These are phyloP conservation scores for Coccomyxa sp. DNA, from an alignment of 139 green algal genomes.

Conservation along the genomic window DNA sequence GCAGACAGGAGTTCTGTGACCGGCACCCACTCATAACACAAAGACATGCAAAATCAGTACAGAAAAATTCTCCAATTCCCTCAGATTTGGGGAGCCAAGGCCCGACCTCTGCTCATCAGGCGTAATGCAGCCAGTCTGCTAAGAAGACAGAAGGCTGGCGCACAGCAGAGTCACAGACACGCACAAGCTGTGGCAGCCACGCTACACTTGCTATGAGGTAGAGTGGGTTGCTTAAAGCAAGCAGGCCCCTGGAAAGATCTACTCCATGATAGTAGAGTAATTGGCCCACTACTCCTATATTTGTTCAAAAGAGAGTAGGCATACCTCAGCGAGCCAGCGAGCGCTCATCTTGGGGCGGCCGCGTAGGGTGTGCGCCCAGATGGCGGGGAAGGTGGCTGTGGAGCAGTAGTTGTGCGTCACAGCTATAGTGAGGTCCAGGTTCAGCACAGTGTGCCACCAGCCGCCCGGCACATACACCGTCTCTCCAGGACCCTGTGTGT, in stretches of 20 bases:
- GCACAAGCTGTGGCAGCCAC: too few species aligned
- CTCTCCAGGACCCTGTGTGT: constrained; percentile 51
- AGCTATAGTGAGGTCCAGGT: constrained; percentile 71
- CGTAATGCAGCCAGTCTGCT: not conserved
- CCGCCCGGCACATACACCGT: constrained; percentile 72
- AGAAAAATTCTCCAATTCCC: too few species aligned
- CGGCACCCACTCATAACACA: not conserved
- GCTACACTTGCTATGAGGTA: too few species aligned
- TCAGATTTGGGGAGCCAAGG: too few species aligned
- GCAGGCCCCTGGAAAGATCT: too few species aligned
- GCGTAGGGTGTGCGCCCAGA: constrained; percentile 57
- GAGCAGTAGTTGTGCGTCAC: constrained; percentile 75
- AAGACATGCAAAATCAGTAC: not conserved
- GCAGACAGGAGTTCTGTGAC: not conserved
- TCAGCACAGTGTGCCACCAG: constrained; percentile 81
- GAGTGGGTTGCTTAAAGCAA: too few species aligned
- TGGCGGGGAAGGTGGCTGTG: constrained; percentile 62
- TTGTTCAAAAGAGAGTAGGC: not conserved
- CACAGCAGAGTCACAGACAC: too few species aligned
- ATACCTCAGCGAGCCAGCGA: constrained; percentile 57
- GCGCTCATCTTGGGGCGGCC: constrained; percentile 74
- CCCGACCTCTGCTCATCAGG: too few species aligned
- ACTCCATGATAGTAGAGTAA: too few species aligned
- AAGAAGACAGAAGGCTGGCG: not conserved
- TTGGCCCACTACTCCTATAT: too few species aligned